These are phyloP conservation scores for Nissolia schottii DNA, from an alignment of 306 rosid genomes.

Conservation along the genomic window DNA sequence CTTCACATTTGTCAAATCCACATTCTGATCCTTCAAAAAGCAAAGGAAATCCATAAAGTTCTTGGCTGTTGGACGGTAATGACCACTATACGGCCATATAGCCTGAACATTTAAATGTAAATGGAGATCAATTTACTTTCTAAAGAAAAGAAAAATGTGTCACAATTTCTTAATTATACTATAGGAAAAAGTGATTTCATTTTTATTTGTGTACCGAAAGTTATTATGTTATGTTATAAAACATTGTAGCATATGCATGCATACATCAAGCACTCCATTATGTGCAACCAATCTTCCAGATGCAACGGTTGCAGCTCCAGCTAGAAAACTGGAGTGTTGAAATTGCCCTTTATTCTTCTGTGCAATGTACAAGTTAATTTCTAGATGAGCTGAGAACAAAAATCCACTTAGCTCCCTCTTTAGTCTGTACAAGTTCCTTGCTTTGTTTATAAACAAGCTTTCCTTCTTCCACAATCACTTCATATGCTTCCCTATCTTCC, in stretches of 20 bases:
- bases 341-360: conserved; percentile 70
- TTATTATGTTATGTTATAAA: background rate
- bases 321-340: conserved; percentile 84
- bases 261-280: conserved; percentile 66
- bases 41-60: conserved; percentile 52
- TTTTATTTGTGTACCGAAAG: background rate
- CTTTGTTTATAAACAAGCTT: conserved; percentile 61
- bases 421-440: conserved; percentile 40
- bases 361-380: conserved; percentile 56
- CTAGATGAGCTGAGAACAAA: conserved; percentile 70
- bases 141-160: background rate
- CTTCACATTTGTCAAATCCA: conserved; percentile 73
- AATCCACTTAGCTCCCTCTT: conserved; percentile 70
- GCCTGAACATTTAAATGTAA: conserved; percentile 50
- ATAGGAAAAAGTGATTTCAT: background rate
- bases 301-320: conserved; percentile 82
- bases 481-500: conserved; percentile 76
- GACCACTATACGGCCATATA: conserved; percentile 89
- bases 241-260: conserved; percentile 8
- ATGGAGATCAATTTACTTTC: background rate
- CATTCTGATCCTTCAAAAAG: conserved; percentile 61
- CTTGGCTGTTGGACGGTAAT: conserved; percentile 74
- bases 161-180: background rate
- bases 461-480: conserved; percentile 56
- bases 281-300: conserved; percentile 72